These are phyloP conservation scores for Camellia granthamiana DNA, from an alignment of 148 eudicot genomes.

Conservation along the genomic window DNA sequence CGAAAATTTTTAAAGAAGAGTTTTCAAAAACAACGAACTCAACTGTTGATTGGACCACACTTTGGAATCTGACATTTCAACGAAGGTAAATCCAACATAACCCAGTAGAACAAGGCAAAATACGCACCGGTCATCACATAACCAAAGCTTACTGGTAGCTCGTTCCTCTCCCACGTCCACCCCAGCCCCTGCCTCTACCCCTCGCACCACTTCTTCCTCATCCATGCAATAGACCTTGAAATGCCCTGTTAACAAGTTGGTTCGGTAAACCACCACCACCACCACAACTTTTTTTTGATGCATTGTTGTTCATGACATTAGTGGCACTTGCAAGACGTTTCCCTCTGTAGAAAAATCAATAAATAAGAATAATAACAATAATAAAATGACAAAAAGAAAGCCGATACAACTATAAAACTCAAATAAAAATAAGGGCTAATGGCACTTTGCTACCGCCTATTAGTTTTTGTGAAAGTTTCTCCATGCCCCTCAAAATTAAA, in stretches of 20 bases:
- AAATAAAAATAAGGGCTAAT: no score
- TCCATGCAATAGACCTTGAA: conserved; percentile 43
- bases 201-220: conserved; percentile 60
- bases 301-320: conserved; percentile 54
- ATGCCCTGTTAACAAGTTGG: conserved; percentile 47
- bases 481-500: no score
- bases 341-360: conserved; percentile 34
- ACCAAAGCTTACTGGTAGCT: conserved; percentile 29
- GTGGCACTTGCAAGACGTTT: conserved; percentile 52
- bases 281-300: conserved; percentile 50
- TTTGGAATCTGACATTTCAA: no score
- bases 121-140: no score
- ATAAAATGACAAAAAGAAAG: not conserved
- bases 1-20: no score
- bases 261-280: conserved; percentile 55
- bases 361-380: not conserved
- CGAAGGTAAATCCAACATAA: no score
- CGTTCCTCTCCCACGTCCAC: conserved; percentile 74
- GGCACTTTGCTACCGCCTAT: no score
- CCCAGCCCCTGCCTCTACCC: conserved; percentile 56
- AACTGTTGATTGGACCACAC: no score
- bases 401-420: not conserved
- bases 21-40: no score
- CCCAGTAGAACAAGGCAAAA: no score
- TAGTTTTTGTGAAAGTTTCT: no score